Evolutionary conservation across 768 basidiomycete species (phyloP).

Genomic region (Coprinopsis strossmayeri): DNA sequence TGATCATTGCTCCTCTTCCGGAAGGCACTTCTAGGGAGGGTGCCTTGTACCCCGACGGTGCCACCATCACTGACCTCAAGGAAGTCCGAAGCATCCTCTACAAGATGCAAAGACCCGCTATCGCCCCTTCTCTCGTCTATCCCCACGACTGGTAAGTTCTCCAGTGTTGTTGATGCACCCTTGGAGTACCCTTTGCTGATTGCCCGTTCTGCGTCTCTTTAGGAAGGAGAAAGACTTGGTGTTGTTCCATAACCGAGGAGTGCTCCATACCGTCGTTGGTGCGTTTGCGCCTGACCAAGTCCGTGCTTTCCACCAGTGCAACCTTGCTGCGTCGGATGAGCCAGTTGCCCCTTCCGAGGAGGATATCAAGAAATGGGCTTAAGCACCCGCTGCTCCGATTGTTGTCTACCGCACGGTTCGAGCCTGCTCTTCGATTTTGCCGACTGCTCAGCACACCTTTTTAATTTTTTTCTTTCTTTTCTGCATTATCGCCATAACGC

Average conservation of each 20-base stretch:
- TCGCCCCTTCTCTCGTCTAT: constrained; percentile 82
- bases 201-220: too few species aligned
- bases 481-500: neutral
- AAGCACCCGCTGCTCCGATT: too few species aligned
- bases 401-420: too few species aligned
- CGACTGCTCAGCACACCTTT: neutral
- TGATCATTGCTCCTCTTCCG: constrained; percentile 71
- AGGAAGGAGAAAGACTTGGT: constrained; percentile 61
- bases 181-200: too few species aligned
- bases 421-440: too few species aligned
- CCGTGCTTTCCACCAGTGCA: constrained; percentile 80
- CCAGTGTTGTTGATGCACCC: neutral
- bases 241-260: constrained; percentile 82
- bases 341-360: constrained; percentile 62
- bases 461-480: neutral
- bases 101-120: constrained; percentile 84
- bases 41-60: constrained; percentile 81
- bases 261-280: constrained; percentile 77
- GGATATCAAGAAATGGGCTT: constrained; percentile 59
- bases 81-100: constrained; percentile 72
- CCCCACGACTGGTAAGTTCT: constrained; percentile 72
- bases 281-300: constrained; percentile 64
- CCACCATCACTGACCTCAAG: constrained; percentile 63
- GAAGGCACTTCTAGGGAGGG: constrained; percentile 47
- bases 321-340: constrained; percentile 74